Percentiles rank a stretch among this genome's conserved stretches.
phyloP scores from a whole-genome alignment of 768 basidiomycete genomes.

The Suillus decipiens region DNA sequence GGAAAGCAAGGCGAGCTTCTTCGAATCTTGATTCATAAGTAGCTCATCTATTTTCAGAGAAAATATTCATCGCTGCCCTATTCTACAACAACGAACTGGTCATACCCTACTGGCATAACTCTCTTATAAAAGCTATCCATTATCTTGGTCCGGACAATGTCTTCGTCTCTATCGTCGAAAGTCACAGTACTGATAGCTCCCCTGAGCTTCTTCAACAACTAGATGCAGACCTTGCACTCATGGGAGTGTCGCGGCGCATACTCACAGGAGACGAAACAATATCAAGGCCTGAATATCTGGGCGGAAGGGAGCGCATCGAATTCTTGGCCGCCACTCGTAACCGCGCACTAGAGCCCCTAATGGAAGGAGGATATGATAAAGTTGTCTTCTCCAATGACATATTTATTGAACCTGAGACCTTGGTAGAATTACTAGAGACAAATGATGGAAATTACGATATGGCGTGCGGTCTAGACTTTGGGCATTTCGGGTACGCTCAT shows the following conservation, averaged over 20 bases:
- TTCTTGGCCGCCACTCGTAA: constrained; percentile 44
- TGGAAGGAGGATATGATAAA: constrained; percentile 39
- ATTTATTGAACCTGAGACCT: constrained; percentile 39
- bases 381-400: constrained; percentile 47
- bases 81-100: constrained; percentile 41
- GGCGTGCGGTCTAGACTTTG: constrained; percentile 44
- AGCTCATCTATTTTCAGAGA: constrained; percentile 17
- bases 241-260: constrained; percentile 33
- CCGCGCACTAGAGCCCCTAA: constrained; percentile 42
- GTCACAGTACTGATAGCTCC: constrained; percentile 35
- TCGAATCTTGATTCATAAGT: background rate
- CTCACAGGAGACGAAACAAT: constrained; percentile 30
- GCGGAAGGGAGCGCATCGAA: constrained; percentile 33
- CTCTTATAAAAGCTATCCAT: constrained; percentile 35
- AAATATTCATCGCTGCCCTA: constrained; percentile 42
- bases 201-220: constrained; percentile 33
- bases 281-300: constrained; percentile 18
- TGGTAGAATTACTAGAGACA: constrained; percentile 42
- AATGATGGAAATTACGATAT: constrained; percentile 42
- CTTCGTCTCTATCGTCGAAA: constrained; percentile 45
- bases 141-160: constrained; percentile 45
- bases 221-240: constrained; percentile 22
- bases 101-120: constrained; percentile 40
- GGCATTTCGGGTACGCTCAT: constrained; percentile 30
- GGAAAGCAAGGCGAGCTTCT: constrained; percentile 11